Percentiles rank a stretch among this genome's conserved stretches.
phyloP scores from a whole-genome alignment of 495 filamentous ascomycete genomes.

The Ramalina peruviana region DNA sequence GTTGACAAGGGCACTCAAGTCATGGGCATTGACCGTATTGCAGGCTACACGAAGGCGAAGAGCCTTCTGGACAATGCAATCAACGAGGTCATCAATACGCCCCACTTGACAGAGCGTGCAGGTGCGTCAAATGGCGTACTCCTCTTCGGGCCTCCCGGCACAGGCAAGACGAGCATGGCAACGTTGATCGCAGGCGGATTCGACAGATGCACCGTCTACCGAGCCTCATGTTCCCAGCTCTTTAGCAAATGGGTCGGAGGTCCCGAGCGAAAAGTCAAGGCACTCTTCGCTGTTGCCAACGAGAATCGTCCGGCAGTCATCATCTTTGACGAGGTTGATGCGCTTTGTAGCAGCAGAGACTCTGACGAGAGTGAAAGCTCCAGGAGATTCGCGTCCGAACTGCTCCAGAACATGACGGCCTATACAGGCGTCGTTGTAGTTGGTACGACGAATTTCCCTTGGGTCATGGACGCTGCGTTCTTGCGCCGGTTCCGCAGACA shows the following conservation, averaged over 20 bases:
- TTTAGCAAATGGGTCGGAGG: constrained; percentile 2
- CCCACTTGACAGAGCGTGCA: not conserved
- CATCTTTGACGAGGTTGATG: constrained; percentile 3
- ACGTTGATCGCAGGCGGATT: not conserved
- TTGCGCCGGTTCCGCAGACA: not conserved
- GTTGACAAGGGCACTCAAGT: not conserved
- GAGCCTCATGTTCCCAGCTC: not conserved
- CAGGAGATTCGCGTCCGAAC: not conserved
- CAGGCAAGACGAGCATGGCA: constrained; percentile 1
- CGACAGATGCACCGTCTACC: not conserved
- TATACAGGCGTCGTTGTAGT: not conserved
- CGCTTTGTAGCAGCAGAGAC: not conserved
- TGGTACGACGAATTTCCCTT: constrained; percentile 3
- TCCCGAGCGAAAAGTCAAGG: not conserved
- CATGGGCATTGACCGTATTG: not conserved
- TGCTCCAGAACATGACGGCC: not conserved
- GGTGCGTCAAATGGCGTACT: not conserved
- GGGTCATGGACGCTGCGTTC: constrained; percentile 1
- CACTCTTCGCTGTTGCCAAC: constrained; percentile 1
- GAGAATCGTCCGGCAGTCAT: constrained; percentile 1
- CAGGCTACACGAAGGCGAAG: not conserved
- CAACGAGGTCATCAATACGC: not conserved
- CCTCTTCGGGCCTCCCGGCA: not conserved
- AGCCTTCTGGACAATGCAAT: not conserved
- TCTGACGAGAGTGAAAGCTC: not conserved